phyloP scores from a whole-genome alignment of 1,284 basidiomycete genomes.

The Gymnopus androsaceus region DNA sequence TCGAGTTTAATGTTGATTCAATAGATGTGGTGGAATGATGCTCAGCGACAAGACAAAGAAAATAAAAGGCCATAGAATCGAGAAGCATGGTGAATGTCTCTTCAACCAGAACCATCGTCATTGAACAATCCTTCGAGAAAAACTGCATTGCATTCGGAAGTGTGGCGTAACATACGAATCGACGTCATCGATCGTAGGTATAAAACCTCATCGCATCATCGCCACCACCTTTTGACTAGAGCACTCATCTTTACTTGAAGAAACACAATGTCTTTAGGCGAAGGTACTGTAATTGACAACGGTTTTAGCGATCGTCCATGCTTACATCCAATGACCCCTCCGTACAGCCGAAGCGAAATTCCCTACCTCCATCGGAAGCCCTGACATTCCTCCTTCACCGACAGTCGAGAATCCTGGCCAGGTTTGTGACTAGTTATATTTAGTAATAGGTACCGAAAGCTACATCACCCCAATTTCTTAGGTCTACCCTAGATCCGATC shows the following conservation, averaged over 20 bases:
- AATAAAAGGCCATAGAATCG: too few relatives aligned
- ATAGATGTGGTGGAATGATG: too few relatives aligned
- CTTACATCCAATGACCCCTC: neutral
- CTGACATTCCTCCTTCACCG: constrained; percentile 33
- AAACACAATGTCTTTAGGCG: constrained; percentile 29
- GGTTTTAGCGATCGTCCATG: neutral
- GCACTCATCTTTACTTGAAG: too few relatives aligned
- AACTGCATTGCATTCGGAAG: neutral
- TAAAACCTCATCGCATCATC: neutral
- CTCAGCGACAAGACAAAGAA: too few relatives aligned
- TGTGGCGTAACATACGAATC: neutral
- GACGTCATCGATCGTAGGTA: neutral
- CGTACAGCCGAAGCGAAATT: constrained; percentile 35
- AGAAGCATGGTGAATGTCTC: too few relatives aligned
- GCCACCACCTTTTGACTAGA: too few relatives aligned
- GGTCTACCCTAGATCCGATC: constrained; percentile 37
- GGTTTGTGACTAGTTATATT: constrained; percentile 20
- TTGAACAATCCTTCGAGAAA: neutral
- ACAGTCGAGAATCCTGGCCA: constrained; percentile 38
- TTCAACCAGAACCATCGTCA: neutral
- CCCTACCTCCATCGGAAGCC: constrained; percentile 27
- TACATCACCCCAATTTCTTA: constrained; percentile 15
- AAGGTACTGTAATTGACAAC: constrained; percentile 18
- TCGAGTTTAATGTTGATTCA: too few relatives aligned
- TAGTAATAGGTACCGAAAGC: neutral